Evolutionary conservation across 208 protist species (phyloP), one percentile per base, ranked within the genome.

Genomic region (Acanthamoeba royreba): DNA sequence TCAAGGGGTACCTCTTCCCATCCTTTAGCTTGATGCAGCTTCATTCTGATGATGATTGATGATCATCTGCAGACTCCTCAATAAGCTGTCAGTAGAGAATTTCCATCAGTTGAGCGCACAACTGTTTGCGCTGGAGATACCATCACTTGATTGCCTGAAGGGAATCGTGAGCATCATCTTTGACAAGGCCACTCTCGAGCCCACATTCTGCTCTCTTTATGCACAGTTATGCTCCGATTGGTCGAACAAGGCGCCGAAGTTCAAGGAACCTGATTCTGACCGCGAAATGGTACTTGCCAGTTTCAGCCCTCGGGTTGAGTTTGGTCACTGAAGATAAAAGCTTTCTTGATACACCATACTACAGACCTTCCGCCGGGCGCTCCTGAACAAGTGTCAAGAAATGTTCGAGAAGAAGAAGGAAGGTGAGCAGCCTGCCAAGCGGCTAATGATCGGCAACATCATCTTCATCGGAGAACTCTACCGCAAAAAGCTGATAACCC

Each of bases 391-490:
- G n/a, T 90, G 83, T 33, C 83, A 90, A 22, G 83, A 9, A 5
- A 43, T 47, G 55, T 90, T 90, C 33, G 83, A 90, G 52, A 11
- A 8, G 25, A 85, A 85, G 43, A 55, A 55, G 38, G 42, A 85
- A 3, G n/a, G 11, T 22, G n/a, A 43, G 5, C 5, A 11, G 22
- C 40, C 19, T 4, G 28, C 42, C 2, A 90, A 90, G 83, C 4
- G 45, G 4, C 38, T 45, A 2, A 61, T 90, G 47, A 43, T 90
- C 38, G 83, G 83, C 47, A 90, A 90, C 83, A 38, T 90, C 28
- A 90, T 69, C 31, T 90, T 90, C 83, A 90, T 90, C 35, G 83
- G 83, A 1, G 83, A 90, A 33, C 83, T 90, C 33, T 90, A 72
- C 83, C 31, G 52, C 38, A 58, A 90, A 52, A 69, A 58, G 49